Evolutionary conservation across 495 filamentous ascomycete species (phyloP), one percentile per base, ranked within the genome.

Genomic region (Saxophila tyrrhenica): DNA sequence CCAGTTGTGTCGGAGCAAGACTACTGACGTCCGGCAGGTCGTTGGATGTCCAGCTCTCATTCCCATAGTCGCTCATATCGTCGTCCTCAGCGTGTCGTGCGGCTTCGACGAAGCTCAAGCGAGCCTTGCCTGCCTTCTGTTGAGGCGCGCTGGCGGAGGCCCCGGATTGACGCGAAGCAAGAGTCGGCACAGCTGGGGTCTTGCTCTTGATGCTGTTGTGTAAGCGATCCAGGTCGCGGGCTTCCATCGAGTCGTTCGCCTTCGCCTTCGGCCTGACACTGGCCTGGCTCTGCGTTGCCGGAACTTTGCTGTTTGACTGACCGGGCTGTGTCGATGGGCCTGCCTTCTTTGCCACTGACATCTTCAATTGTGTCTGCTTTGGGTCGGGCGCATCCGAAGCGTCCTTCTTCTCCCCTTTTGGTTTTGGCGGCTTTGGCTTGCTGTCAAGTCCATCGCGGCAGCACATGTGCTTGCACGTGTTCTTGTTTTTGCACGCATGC

Each of bases 401-500:
- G 2, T 23, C 25, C 43, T 62, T 54, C 50, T 55, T 57, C 21
- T 20, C 45, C 13, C 51, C 55, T 19, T 49, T 54, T 3, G 35
- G 22, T 38, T 58, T 62, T 1, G 59, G 51, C n/a, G 59, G 50
- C 55, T 83, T 89, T 7, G 84, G 81, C 29, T 80, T 84, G 51
- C 86, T 94, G 29, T 89, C 84, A 3, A 92, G 62, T 1, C 91
- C 91, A 45, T 94, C 86, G n/a, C 78, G 80, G 65, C 92, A 98
- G 62, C 92, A 98, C 35, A 80, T 68, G 61, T 98, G 92, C 61
- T 83, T 86, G 68, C 84, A 88, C 67, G 71, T 80, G n/a, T 76
- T 82, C 56, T 83, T 85, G 55, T 86, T 78, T 35, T 82, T 87
- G 64, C 88, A 98, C 35, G 68, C 73, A 61, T 98, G 91, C 54